A percentile compares a stretch with the other conserved stretches of the same genome.
These are phyloP conservation scores for Corymbia maculata DNA, from an alignment of 345 rosid species.

Conservation along the genomic window DNA sequence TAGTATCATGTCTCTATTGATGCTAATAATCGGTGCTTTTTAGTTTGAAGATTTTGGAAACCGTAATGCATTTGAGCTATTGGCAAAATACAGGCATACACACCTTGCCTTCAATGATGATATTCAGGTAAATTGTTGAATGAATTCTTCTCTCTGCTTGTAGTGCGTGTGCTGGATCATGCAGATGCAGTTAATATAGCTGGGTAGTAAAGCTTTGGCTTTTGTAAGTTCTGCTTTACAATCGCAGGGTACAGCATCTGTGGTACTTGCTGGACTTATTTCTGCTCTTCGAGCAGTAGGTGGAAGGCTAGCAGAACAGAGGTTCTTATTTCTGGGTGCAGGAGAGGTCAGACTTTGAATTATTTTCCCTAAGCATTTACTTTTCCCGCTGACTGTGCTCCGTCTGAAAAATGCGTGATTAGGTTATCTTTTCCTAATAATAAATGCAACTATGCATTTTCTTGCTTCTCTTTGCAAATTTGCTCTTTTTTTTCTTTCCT, in stretches of 20 bases:
- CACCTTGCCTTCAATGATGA: constrained; percentile 98
- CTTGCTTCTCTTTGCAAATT: background rate
- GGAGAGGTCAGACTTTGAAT: constrained; percentile 61
- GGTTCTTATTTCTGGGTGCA: constrained; percentile 84
- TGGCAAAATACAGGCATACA: constrained; percentile 53
- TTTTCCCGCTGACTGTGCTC: background rate
- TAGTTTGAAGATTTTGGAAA: constrained; percentile 99
- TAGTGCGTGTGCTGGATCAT: background rate
- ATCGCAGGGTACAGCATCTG: constrained; percentile 90
- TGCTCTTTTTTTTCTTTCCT: background rate
- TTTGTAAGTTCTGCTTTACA: background rate
- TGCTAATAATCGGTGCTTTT: constrained; percentile 2
- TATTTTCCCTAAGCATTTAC: background rate
- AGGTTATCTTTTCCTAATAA: background rate
- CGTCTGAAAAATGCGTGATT: background rate
- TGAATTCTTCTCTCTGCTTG: background rate
- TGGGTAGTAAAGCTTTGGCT: background rate
- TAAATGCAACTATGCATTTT: background rate
- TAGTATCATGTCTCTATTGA: background rate
- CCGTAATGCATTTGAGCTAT: constrained; percentile 89
- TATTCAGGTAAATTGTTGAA: constrained; percentile 51
- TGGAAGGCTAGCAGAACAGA: constrained; percentile 69
- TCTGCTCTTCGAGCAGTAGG: constrained; percentile 62
- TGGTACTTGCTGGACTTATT: constrained; percentile 83
- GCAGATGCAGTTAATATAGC: background rate